Evolutionary conservation across 2,329 filamentous ascomycete genomes (phyloP).

Genomic region (Neofusicoccum sp.): DNA sequence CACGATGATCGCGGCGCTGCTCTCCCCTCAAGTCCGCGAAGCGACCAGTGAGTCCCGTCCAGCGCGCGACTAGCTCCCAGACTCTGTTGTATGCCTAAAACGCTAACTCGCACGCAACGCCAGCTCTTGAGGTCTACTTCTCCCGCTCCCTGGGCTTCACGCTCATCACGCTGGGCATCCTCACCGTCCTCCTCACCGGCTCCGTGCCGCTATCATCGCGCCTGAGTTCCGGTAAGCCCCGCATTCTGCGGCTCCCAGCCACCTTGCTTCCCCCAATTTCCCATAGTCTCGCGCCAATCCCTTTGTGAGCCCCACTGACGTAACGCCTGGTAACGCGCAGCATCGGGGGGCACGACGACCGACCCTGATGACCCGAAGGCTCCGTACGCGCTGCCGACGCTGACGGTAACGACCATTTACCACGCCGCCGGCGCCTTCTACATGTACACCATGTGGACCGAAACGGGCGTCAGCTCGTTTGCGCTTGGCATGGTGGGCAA

Average conservation of each 20-base stretch:
- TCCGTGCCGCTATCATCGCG: constrained; percentile 63
- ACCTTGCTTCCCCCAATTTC: neutral
- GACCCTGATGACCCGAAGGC: constrained; percentile 37
- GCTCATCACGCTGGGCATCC: constrained; percentile 62
- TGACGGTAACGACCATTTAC: constrained; percentile 66
- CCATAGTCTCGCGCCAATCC: neutral
- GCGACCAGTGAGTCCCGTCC: constrained; percentile 47
- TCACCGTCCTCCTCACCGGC: constrained; percentile 69
- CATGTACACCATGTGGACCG: constrained; percentile 66
- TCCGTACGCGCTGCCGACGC: constrained; percentile 58
- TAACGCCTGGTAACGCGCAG: neutral
- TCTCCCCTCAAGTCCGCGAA: constrained; percentile 57
- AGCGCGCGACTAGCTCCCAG: too few species aligned
- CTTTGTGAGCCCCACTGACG: neutral
- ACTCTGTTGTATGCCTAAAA: neutral
- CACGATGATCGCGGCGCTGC: constrained; percentile 59
- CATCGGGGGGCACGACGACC: constrained; percentile 34
- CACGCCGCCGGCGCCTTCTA: constrained; percentile 62
- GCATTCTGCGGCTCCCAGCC: neutral
- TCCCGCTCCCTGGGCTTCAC: constrained; percentile 67
- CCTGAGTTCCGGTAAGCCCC: constrained; percentile 23
- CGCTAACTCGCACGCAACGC: neutral
- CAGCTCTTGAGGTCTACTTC: constrained; percentile 70
- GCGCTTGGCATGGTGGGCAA: constrained; percentile 60
- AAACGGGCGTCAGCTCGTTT: constrained; percentile 56